These are phyloP conservation scores for Penicillium argentinense DNA, from an alignment of 495 filamentous ascomycete species.

Conservation along the genomic window DNA sequence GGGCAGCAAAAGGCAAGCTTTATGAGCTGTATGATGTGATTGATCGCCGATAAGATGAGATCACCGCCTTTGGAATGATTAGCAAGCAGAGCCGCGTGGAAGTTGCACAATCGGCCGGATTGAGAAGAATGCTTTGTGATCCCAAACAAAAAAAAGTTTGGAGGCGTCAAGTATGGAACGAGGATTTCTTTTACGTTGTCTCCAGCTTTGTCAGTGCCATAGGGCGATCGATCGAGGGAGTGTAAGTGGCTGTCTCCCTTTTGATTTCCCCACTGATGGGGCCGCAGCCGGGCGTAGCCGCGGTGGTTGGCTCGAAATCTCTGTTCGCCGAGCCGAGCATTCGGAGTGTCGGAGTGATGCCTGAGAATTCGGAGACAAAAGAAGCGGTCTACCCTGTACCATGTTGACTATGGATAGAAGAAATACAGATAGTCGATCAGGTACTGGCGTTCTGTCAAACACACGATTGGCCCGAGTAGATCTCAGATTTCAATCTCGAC, in stretches of 20 bases:
- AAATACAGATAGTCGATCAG: too few relatives aligned
- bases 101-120: background rate
- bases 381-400: too few relatives aligned
- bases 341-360: constrained; percentile 23
- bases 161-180: constrained; percentile 7
- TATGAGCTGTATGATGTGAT: constrained; percentile 14
- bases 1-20: constrained; percentile 4
- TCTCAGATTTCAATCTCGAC: background rate
- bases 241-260: constrained; percentile 17
- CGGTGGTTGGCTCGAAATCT: constrained; percentile 19
- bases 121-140: constrained; percentile 8
- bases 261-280: constrained; percentile 17
- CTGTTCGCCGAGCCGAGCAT: constrained; percentile 20
- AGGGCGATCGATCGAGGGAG: constrained; percentile 16
- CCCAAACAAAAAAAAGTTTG: constrained; percentile 13
- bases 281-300: constrained; percentile 12
- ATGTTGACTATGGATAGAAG: too few relatives aligned
- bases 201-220: constrained; percentile 3
- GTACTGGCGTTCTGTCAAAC: too few relatives aligned
- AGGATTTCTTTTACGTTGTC: constrained; percentile 22
- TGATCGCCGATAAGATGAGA: constrained; percentile 20
- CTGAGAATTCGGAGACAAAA: background rate
- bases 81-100: constrained; percentile 16
- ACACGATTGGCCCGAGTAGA: background rate
- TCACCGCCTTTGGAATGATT: constrained; percentile 25